These are phyloP conservation scores for Mucor racemosus DNA, from an alignment of 371 early-diverging fungal genomes.

Conservation along the genomic window DNA sequence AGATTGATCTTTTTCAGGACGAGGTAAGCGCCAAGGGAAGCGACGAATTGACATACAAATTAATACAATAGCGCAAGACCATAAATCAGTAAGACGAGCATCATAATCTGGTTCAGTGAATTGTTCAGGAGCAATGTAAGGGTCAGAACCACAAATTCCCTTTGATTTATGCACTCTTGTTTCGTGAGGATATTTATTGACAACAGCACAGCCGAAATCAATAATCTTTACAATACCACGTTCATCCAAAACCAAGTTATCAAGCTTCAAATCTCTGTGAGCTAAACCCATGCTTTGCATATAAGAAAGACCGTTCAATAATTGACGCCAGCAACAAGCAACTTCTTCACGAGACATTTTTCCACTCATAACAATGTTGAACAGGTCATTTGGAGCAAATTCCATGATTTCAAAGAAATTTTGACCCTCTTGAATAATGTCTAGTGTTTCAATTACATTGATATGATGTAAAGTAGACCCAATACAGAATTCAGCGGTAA, in stretches of 20 bases:
- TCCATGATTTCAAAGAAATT: slow-evolving; percentile 79
- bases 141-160: slow-evolving; percentile 62
- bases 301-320: slow-evolving; percentile 73
- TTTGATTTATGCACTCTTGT: slow-evolving; percentile 22
- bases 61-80: slow-evolving; percentile 76
- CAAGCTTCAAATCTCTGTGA: slow-evolving; percentile 87
- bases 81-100: slow-evolving; percentile 66
- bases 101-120: slow-evolving; percentile 55
- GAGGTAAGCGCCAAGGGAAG: slow-evolving; percentile 71
- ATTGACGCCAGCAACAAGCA: slow-evolving; percentile 72
- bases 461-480: slow-evolving; percentile 76
- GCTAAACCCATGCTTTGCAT: slow-evolving; percentile 78
- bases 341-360: slow-evolving; percentile 63
- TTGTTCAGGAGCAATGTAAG: slow-evolving; percentile 67
- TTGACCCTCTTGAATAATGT: slow-evolving; percentile 69
- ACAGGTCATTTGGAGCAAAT: slow-evolving; percentile 77
- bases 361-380: slow-evolving; percentile 68
- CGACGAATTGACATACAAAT: slow-evolving; percentile 69
- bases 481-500: slow-evolving; percentile 86
- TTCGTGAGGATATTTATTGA: slow-evolving; percentile 72
- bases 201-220: slow-evolving; percentile 91
- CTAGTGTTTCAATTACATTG: slow-evolving; percentile 85
- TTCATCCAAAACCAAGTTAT: slow-evolving; percentile 76
- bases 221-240: slow-evolving; percentile 81
- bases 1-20: slow-evolving; percentile 47